Evolutionary conservation across 108 stramenopile genomes (phyloP), one percentile per base, ranked within the genome.

Genomic region (Skeletonema menzelii): DNA sequence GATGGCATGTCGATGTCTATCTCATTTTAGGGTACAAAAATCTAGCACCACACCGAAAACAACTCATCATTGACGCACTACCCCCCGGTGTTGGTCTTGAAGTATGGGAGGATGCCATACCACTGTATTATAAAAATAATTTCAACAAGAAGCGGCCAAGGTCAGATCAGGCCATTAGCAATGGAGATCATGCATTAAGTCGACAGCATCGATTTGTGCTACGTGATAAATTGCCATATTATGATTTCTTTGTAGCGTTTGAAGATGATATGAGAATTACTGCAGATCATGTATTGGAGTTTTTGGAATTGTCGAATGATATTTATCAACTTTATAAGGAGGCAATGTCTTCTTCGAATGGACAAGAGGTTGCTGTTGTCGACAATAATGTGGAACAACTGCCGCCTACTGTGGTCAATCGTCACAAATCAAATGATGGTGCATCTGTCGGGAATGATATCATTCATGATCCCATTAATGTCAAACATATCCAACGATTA

Each of bases 171-270:
- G 15, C 17, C 2, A 19, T 73, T 13, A 57, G 10, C 2, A n/a
- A 27, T 20, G 72, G 37, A 0, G 72, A 73, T 64, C 72, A 73
- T 46, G 86, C 85, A 7, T 66, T 92, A 71, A 84, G 87, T 53
- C 85, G 91, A 56, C 91, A 92, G 38, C 91, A 92, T 82, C 85
- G 91, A 37, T 89, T 79, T 61, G 91, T 92, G 44, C 74, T 92
- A 79, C 77, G 82, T 44, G 91, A 92, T 59, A 88, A 89, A 40
- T 67, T 89, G n/a, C n/a, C 44, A n/a, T 66, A 80, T 24, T 89
- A 92, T 69, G 91, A 92, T 47, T 60, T 88, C 31, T 92, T 92
- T 65, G 65, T 78, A 40, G 75, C 69, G 6, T 88, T 92, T 69
- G 87, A 92, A 65, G 91, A 92, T 75, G 88, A 89, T 62, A 88